phyloP scores from a whole-genome alignment of 164 flowering plant species.

The Vitis vinifera region DNA sequence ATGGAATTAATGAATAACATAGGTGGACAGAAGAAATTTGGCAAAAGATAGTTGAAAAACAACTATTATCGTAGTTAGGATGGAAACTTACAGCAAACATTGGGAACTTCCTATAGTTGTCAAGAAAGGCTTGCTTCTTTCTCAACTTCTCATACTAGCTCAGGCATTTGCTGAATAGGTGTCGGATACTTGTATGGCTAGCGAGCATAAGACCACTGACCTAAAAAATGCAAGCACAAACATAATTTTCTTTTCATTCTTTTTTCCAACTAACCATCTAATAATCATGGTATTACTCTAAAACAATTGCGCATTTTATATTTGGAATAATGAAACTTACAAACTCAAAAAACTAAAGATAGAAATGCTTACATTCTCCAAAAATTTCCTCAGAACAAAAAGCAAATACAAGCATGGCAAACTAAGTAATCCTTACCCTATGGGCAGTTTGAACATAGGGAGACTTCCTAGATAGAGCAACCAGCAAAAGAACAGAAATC shows the following conservation, averaged over 20 bases:
- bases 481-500: conserved; percentile 41
- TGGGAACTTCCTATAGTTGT: conserved; percentile 94
- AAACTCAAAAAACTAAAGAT: too few species aligned
- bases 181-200: conserved; percentile 95
- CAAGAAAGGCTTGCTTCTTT: conserved; percentile 98
- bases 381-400: not conserved
- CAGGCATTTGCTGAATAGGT: conserved; percentile 92
- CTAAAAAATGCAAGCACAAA: conserved; percentile 35
- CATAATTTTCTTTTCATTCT: not conserved
- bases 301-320: too few species aligned
- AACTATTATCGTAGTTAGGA: not conserved
- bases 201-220: conserved; percentile 99
- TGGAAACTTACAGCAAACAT: conserved; percentile 89
- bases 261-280: not conserved
- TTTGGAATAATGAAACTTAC: too few species aligned
- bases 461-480: conserved; percentile 95
- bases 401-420: not conserved
- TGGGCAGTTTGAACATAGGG: conserved; percentile 99
- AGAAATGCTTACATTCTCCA: too few species aligned
- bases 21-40: not conserved
- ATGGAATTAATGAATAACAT: not conserved
- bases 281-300: too few species aligned
- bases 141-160: conserved; percentile 94
- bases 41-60: not conserved
- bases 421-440: conserved; percentile 40